A percentile compares a stretch with the other conserved stretches of the same genome.
Evolutionary conservation across 2,329 filamentous ascomycete genomes (phyloP).

Genomic region (Xylaria sp.): DNA sequence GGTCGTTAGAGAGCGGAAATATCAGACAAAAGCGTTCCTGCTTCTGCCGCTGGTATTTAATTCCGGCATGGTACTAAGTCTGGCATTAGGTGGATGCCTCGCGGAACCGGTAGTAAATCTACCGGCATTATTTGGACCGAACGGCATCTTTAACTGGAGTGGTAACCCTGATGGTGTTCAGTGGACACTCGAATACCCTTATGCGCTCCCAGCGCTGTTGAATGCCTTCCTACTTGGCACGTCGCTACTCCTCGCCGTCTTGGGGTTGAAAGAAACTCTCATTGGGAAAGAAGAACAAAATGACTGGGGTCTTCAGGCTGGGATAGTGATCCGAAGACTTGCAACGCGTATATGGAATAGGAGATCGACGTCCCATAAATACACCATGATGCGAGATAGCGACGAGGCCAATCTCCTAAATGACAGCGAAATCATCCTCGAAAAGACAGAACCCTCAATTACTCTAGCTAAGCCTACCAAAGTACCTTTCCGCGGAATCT

Average conservation of each 20-base stretch:
- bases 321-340: conserved; percentile 33
- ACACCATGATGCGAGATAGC: conserved; percentile 21
- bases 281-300: conserved; percentile 45
- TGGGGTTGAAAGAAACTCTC: conserved; percentile 52
- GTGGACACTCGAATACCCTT: conserved; percentile 56
- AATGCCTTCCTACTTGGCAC: conserved; percentile 50
- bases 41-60: conserved; percentile 73
- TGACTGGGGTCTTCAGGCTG: conserved; percentile 38
- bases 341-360: conserved; percentile 27
- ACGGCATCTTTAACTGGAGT: conserved; percentile 49
- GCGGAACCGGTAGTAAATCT: conserved; percentile 55
- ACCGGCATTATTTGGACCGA: conserved; percentile 52
- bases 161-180: conserved; percentile 47
- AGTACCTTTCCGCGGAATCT: conserved; percentile 40
- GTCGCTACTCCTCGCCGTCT: conserved; percentile 48
- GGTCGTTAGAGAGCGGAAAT: conserved; percentile 76
- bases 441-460: conserved; percentile 30
- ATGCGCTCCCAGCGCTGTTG: conserved; percentile 55
- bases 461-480: neutral
- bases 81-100: conserved; percentile 55
- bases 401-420: conserved; percentile 38
- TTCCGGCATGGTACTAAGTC: conserved; percentile 53
- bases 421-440: conserved; percentile 22
- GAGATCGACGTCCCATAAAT: conserved; percentile 6
- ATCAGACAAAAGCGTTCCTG: conserved; percentile 56